Base-by-base conservation (phyloP, 768 basidiomycete species). In the Dacryopinax primogenitus region DNA sequence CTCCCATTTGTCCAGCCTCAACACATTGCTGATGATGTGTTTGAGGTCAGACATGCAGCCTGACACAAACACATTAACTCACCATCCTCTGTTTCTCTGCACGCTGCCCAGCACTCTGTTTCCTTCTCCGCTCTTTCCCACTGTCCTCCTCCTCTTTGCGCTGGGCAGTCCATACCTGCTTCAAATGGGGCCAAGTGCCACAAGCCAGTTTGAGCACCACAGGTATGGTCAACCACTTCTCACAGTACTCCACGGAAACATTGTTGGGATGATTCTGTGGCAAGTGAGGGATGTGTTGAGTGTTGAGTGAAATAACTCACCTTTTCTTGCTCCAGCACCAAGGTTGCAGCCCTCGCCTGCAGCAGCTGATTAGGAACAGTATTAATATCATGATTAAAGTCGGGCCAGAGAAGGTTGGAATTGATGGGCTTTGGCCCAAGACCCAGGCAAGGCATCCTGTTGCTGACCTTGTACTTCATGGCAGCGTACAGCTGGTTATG, bases 321-420 rank as follows among this genome's bases (percentile, higher is more conserved):
- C 51, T 21, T 58, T 58, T 13, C 11, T 7, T 58, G 13, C 15
- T 58, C 51, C 18, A 58, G 26, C 26, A 58, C 51, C 51, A 58
- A 28, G 4, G 32, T 28, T 7, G 30, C 51, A 2, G 51, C 51
- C 51, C 51, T 58, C 26, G 21, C 32, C 30, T 58, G 51, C 12
- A 58, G 51, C 26, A 58, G 32, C 51, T 30, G 11, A 21, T 58
- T 58, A 6, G 51, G 11, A 28, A 4, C 13, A 7, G 13, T 30
- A 30, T 58, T 58, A 30, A 58, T 58, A 21, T 58, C 51, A 3
- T 58, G 26, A 7, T 30, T 13, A 6, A 13, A 58, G 51, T 58
- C 51, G 4, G 51, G 51, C 51, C 51, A 58, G 26, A 58, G 51
- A 30, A 58, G 51, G 26, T 58, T 58, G 51, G 51, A 30, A 58